Evolutionary conservation across 345 rosid species (phyloP).

Genomic region (Populus pruinosa): DNA sequence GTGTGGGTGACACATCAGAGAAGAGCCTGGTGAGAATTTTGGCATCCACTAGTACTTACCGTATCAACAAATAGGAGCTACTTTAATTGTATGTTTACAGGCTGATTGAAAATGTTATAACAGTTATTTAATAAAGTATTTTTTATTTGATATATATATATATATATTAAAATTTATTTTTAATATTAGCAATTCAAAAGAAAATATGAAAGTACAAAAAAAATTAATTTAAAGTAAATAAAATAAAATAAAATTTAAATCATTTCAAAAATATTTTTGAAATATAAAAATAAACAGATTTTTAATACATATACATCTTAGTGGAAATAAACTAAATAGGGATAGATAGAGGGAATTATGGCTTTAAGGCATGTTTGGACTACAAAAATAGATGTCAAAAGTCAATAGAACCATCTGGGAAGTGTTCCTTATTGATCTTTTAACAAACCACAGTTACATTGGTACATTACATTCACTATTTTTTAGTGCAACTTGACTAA

Average conservation of each 20-base stretch:
- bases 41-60: slow-evolving; percentile 21
- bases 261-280: no score
- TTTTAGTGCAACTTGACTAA: background rate
- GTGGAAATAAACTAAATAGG: slow-evolving; percentile 8
- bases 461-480: no score
- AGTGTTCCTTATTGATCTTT: background rate
- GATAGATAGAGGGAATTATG: slow-evolving; percentile 16
- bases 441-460: slow-evolving; percentile 36
- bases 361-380: slow-evolving; percentile 18
- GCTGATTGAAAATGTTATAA: no score
- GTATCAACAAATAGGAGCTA: slow-evolving; percentile 27
- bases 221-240: no score
- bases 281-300: no score
- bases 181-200: no score
- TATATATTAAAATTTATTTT: no score
- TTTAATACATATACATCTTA: no score
- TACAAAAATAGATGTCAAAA: background rate
- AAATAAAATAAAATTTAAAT: no score
- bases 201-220: no score
- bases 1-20: slow-evolving; percentile 71
- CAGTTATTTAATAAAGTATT: no score
- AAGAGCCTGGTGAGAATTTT: slow-evolving; percentile 29
- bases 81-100: background rate
- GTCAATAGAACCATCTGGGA: background rate
- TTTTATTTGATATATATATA: no score